Evolutionary conservation across 2,329 filamentous ascomycete genomes (phyloP).

Genomic region (Amauroascus verrucosus): DNA sequence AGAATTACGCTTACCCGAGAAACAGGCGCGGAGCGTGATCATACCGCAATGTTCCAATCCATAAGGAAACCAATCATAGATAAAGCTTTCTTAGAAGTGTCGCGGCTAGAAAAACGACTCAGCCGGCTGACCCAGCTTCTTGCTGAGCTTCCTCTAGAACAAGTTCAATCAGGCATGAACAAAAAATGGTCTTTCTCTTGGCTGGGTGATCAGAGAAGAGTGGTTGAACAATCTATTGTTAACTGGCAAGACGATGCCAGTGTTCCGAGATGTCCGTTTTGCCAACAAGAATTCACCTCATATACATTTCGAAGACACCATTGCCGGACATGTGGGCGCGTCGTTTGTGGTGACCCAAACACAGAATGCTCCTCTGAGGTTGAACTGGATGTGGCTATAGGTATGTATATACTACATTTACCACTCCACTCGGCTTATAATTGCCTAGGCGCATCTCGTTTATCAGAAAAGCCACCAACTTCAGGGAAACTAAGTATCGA

Average conservation of each 20-base stretch:
- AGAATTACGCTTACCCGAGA: not conserved
- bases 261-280: conserved; percentile 79
- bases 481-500: conserved; percentile 58
- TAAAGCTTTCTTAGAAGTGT: conserved; percentile 75
- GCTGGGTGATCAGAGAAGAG: conserved; percentile 65
- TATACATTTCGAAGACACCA: conserved; percentile 93
- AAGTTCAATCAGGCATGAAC: conserved; percentile 43
- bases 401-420: conserved; percentile 35
- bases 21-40: conserved; percentile 55
- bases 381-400: conserved; percentile 61
- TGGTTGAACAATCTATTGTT: conserved; percentile 82
- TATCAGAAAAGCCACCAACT: conserved; percentile 35
- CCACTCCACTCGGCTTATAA: not conserved
- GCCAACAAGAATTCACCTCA: conserved; percentile 85
- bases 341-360: conserved; percentile 78
- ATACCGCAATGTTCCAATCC: conserved; percentile 58
- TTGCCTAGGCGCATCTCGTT: conserved; percentile 19
- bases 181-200: conserved; percentile 47
- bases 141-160: conserved; percentile 61
- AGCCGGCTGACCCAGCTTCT: conserved; percentile 81
- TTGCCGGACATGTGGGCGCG: conserved; percentile 82
- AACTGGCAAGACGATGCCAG: conserved; percentile 86
- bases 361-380: conserved; percentile 81
- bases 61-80: conserved; percentile 71
- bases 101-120: conserved; percentile 79